Evolutionary conservation across 106 monocot genomes (phyloP), one percentile per base, ranked within the genome.

Genomic region (Dendrobium chrysotoxum): DNA sequence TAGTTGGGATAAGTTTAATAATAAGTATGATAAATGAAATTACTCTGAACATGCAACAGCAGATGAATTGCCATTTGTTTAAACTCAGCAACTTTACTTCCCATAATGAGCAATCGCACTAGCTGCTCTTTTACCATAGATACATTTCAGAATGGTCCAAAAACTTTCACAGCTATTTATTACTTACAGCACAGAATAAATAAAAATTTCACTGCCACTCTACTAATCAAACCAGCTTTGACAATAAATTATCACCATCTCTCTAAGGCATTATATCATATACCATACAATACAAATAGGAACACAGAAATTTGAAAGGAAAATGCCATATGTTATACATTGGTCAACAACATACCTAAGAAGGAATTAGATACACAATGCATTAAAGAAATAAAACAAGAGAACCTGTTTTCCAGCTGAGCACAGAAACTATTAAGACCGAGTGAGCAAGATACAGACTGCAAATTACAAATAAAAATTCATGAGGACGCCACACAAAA

Each of bases 361-460:
- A 70, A 70, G 35, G 35, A 70, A 70, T 61, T n/a, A 8, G 23
- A 61, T 23, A 35, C 0, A 31, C 12, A 39, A 67, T 28, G 7
- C 41, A 57, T 61, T 61, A 25, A 50, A 30, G 53, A 80, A 50
- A 28, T 53, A n/a, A 42, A 9, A 72, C 25, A 80, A 82, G 12
- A 75, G 39, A 55, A 98, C 98, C 98, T 95, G 86, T 78, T 93
- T 78, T 98, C 98, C 72, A 78, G 80, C 61, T 86, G 87, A 79
- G 78, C 42, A 77, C 41, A 80, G 77, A 92, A 97, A 86, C 67
- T 86, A 82, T 98, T 98, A 25, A 98, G 87, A 28, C 77, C 88
- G 83, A 98, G 92, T 1, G 85, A 84, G 77, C 91, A 95, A 46
- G 89, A 92, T 57, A 75, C 66, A 66, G 94, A 92, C 94, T 98